A percentile compares a stretch with the other conserved stretches of the same genome.
Conservation (phyloP, 192 early-diverging fungal species). For the Globomyces pollinis-pini region DNA sequence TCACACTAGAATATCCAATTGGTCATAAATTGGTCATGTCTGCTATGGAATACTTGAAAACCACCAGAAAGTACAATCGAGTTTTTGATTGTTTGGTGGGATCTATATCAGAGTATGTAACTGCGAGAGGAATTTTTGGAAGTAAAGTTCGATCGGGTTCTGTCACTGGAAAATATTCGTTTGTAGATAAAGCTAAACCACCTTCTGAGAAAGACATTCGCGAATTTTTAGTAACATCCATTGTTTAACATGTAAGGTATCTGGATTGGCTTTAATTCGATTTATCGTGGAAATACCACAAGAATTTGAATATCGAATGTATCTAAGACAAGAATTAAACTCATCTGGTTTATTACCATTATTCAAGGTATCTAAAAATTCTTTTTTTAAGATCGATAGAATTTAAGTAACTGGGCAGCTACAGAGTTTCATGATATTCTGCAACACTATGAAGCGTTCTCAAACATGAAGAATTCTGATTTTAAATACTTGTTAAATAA, state of each 20-base stretch:
- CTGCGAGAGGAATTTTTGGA: conserved; percentile 32
- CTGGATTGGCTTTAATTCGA: conserved; percentile 24
- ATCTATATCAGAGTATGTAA: conserved; percentile 19
- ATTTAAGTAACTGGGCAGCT: conserved; percentile 38
- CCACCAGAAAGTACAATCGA: conserved; percentile 2
- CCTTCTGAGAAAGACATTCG: conserved; percentile 33
- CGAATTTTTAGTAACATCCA: too few species aligned
- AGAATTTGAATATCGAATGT: conserved; percentile 38
- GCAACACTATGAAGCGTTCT: conserved; percentile 33
- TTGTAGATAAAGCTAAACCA: conserved; percentile 20
- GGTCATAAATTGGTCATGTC: conserved; percentile 36
- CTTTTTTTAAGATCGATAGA: background rate
- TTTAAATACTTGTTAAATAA: conserved; percentile 32
- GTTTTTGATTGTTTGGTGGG: conserved; percentile 23
- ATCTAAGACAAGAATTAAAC: conserved; percentile 33
- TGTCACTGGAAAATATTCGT: conserved; percentile 8
- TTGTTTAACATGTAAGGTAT: too few species aligned
- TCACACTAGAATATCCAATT: conserved; percentile 32
- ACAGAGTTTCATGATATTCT: conserved; percentile 27
- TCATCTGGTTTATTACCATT: conserved; percentile 19
- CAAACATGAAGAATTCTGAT: conserved; percentile 22
- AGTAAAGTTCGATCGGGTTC: conserved; percentile 21
- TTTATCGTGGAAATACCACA: conserved; percentile 32
- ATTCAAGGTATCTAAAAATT: background rate
- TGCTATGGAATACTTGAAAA: conserved; percentile 29